Evolutionary conservation across 345 rosid genomes (phyloP), one percentile per base, ranked within the genome.

Genomic region (Pistacia integerrima): DNA sequence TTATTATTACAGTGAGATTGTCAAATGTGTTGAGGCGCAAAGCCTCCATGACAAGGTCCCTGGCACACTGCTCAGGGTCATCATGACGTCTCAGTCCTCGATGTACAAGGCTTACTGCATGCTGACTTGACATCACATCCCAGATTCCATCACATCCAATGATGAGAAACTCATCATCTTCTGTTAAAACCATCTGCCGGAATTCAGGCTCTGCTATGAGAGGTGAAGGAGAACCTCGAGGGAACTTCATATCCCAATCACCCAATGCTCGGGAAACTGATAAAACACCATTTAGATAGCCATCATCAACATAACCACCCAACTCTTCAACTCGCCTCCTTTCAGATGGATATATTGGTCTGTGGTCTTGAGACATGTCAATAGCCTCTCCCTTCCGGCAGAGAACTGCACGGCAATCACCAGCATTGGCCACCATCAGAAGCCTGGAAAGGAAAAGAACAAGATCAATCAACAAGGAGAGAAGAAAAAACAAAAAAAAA

Each of bases 131-230:
- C 90, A 95, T 85, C 1, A 88, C 97, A 74, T 95, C 99, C 97
- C 98, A 95, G 13, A 95, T 85, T 54, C 99, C 99, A 13, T 95
- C 98, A 72, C 98, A 95, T 0, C 96, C 97, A 0, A 95, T 87
- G 25, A 95, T 86, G 22, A 95, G 91, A 77, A 95, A 95, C 84
- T 95, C 99, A 16, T 93, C 98, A 0, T 93, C 97, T 79, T 91
- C 95, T 1, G 90, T 88, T 14, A 95, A 70, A 22, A 82, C 83
- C 72, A 84, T 67, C 74, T 82, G 92, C 30, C 49, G 80, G 75
- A 93, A 83, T 73, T 95, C 97, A 0, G 99, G 99, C 74, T 93
- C 98, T 0, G 97, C 81, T 0, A 88, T 90, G 14, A 95, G 92
- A 25, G 97, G 98, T 3, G 97, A 91, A 46, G 86, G 77, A n/a